These are phyloP conservation scores for Pichia sp. DNA, from an alignment of 1,139 yeast genomes.

Conservation along the genomic window DNA sequence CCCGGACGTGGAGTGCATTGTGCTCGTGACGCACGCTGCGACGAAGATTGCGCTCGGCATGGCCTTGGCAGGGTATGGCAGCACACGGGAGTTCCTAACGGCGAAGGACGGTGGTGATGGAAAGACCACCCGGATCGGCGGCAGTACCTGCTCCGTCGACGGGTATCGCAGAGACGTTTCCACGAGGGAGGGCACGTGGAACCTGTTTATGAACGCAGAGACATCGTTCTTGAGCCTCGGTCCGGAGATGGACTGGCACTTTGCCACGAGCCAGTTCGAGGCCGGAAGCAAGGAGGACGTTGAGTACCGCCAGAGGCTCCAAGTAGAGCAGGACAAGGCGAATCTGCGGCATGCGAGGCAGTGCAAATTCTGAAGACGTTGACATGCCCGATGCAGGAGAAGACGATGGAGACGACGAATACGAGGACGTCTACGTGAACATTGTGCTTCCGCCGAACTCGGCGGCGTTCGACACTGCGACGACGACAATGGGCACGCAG, in stretches of 20 bases:
- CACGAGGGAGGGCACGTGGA: conserved; percentile 40
- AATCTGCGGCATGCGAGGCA: conserved; percentile 22
- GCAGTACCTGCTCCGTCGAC: conserved; percentile 58
- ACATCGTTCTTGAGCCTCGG: conserved; percentile 48
- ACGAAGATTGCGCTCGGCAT: conserved; percentile 58
- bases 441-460: conserved; percentile 38
- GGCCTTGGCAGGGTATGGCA: conserved; percentile 41
- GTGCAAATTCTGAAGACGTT: conserved; percentile 20
- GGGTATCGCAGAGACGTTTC: conserved; percentile 30
- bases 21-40: conserved; percentile 58
- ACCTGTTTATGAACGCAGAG: conserved; percentile 45
- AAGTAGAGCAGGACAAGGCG: conserved; percentile 16
- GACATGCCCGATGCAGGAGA: conserved; percentile 2
- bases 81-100: conserved; percentile 39
- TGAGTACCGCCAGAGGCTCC: conserved; percentile 37
- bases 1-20: conserved; percentile 43
- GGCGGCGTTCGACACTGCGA: conserved; percentile 11
- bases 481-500: conserved; percentile 13
- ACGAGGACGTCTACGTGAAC: conserved; percentile 41
- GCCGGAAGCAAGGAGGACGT: conserved; percentile 63
- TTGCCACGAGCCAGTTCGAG: conserved; percentile 43
- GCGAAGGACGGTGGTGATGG: conserved; percentile 41
- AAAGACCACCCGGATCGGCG: conserved; percentile 45
- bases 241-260: conserved; percentile 63
- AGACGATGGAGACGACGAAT: conserved; percentile 21